phyloP scores from a whole-genome alignment of 2,329 filamentous ascomycete species.

The Didymella sp. region DNA sequence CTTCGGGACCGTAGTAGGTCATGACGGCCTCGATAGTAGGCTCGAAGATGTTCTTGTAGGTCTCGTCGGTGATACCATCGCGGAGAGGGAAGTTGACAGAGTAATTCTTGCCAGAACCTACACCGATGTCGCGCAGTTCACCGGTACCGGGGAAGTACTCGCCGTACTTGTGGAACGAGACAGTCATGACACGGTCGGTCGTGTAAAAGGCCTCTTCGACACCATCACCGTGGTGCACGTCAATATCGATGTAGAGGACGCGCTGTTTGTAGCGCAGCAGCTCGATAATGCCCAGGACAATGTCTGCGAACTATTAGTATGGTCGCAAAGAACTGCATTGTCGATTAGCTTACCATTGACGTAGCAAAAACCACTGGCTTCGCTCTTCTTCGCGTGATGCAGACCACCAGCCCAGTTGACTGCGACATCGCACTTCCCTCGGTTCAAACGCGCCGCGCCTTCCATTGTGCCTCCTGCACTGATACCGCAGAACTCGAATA shows the following conservation, averaged over 20 bases:
- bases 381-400: conserved; percentile 93
- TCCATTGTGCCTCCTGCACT: conserved; percentile 75
- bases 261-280: conserved; percentile 82
- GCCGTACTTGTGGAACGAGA: conserved; percentile 76
- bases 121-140: conserved; percentile 72
- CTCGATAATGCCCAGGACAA: conserved; percentile 91
- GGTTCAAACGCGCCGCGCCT: conserved; percentile 70
- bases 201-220: conserved; percentile 76
- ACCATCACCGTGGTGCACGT: conserved; percentile 87
- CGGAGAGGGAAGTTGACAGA: conserved; percentile 73
- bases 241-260: conserved; percentile 94
- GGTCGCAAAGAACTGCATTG: background rate
- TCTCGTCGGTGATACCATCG: conserved; percentile 71
- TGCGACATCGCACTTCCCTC: conserved; percentile 72
- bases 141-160: conserved; percentile 76
- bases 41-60: conserved; percentile 73
- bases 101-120: conserved; percentile 71
- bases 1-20: conserved; percentile 72
- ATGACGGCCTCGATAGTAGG: conserved; percentile 72
- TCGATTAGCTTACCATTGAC: conserved; percentile 67
- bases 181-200: conserved; percentile 74
- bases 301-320: conserved; percentile 64
- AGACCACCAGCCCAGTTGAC: conserved; percentile 82
- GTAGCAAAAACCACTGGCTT: conserved; percentile 97
- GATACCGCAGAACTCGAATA: conserved; percentile 75